Evolutionary conservation across 2,329 filamentous ascomycete genomes (phyloP), one percentile per base, ranked within the genome.

Genomic region (Nannizzia gypsea): DNA sequence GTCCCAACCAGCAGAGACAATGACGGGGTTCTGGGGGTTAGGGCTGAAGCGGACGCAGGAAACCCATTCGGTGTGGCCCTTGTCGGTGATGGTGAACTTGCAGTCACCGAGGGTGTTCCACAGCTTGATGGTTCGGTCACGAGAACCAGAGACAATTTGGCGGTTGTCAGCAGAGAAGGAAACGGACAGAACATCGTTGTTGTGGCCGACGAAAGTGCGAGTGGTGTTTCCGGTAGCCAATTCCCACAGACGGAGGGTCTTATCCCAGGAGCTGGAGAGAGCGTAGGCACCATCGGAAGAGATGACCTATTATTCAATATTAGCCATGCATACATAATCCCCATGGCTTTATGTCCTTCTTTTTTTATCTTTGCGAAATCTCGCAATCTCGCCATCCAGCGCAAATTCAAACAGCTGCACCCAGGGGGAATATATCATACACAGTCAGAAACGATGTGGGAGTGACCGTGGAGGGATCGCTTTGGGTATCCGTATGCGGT

Each of bases 81-180:
- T 99, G 78, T 99, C 93, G 80, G 90, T 95, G 84, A 99, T 97
- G 83, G 92, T 99, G 87, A 86, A 99, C 85, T 99, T 99, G 91
- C 93, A 99, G 86, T 99, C 93, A 81, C 93, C 93, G 69, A 99
- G 90, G 72, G 93, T 99, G 85, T 99, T 99, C 93, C 93, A 99
- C 73, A 99, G 87, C 89, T 97, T 99, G 85, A 99, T 97, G 75
- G 89, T 90, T 78, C 90, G 88, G 84, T 99, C 93, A 78, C 93
- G 91, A 67, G 93, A 97, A 69, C 91, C 93, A 69, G 93, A 97
- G 73, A 97, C 93, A 80, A 99, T 97, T 85, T 97, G 93, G 77
- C 93, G 89, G 89, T 97, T 97, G 84, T 99, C 93, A 85, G 93
- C 93, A 72, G 93, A 97, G 89, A 99, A 99, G 71, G 91, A 96